Conservation (phyloP, 1,284 basidiomycete species). For the Violaceomyces palustris region DNA sequence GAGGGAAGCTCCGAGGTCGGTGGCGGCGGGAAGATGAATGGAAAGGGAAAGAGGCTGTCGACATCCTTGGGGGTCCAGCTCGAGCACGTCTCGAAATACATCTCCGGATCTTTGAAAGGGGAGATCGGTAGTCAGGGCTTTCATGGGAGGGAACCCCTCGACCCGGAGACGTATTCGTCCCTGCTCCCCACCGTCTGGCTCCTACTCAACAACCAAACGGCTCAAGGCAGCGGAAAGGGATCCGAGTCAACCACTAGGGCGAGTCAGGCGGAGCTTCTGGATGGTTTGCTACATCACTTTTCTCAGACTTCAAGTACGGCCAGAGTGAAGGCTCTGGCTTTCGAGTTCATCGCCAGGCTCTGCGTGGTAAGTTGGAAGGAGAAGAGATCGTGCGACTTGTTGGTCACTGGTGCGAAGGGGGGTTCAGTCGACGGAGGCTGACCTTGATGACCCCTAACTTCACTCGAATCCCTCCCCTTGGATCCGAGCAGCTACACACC, state of each 20-base stretch:
- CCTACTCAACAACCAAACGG: slow-evolving; percentile 15
- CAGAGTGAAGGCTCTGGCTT: slow-evolving; percentile 23
- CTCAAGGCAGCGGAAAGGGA: no score
- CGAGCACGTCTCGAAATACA: slow-evolving; percentile 15
- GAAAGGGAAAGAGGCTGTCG: slow-evolving; percentile 20
- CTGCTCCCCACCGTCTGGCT: slow-evolving; percentile 38
- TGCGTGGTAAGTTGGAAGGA: slow-evolving; percentile 14
- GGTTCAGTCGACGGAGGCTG: slow-evolving; percentile 1
- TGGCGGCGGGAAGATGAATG: background rate
- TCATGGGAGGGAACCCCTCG: slow-evolving; percentile 9
- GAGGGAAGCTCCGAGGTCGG: background rate
- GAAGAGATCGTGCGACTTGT: slow-evolving; percentile 4
- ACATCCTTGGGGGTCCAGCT: slow-evolving; percentile 23
- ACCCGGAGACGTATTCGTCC: slow-evolving; percentile 18
- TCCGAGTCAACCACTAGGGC: background rate
- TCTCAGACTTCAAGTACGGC: slow-evolving; percentile 7
- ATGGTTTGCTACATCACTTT: slow-evolving; percentile 15
- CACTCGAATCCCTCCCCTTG: slow-evolving; percentile 15
- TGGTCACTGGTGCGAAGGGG: slow-evolving; percentile 3
- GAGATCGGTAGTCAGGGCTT: no score
- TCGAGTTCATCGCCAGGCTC: slow-evolving; percentile 28
- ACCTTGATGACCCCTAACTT: slow-evolving; percentile 4
- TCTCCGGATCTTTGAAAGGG: no score
- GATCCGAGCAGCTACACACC: slow-evolving; percentile 6
- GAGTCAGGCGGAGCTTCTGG: slow-evolving; percentile 1